A percentile compares a stretch with the other conserved stretches of the same genome.
phyloP scores from a whole-genome alignment of 1,284 basidiomycete genomes.

The Erythrobasidium hasegawianum region DNA sequence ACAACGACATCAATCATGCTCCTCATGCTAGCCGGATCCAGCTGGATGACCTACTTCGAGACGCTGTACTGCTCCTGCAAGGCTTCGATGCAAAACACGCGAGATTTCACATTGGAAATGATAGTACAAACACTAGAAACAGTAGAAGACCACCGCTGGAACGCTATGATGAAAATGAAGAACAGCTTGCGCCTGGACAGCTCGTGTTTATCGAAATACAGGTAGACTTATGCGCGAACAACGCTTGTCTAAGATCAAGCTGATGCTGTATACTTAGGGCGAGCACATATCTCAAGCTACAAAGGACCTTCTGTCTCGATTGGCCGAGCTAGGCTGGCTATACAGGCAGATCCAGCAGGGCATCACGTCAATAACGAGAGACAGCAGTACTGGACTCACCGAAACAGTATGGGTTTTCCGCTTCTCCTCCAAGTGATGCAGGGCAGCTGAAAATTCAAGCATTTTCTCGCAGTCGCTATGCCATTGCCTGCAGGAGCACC shows the following conservation, averaged over 20 bases:
- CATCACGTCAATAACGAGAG: neutral
- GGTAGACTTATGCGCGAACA: no score
- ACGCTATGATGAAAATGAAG: slow-evolving; percentile 14
- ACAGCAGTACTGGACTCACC: slow-evolving; percentile 35
- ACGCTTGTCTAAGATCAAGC: no score
- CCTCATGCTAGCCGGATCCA: no score
- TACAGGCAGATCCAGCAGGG: slow-evolving; percentile 53
- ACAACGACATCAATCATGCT: no score
- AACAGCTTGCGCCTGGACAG: slow-evolving; percentile 8
- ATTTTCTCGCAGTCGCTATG: slow-evolving; percentile 68
- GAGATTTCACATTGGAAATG: slow-evolving; percentile 58
- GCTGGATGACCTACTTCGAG: slow-evolving; percentile 66
- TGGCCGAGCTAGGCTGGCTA: slow-evolving; percentile 93
- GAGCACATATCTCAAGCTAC: slow-evolving; percentile 63
- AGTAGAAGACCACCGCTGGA: slow-evolving; percentile 25
- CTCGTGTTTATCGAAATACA: slow-evolving; percentile 3
- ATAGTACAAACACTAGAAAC: slow-evolving; percentile 45
- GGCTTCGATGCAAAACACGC: slow-evolving; percentile 94
- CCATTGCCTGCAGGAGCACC: slow-evolving; percentile 84
- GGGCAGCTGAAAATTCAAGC: no score
- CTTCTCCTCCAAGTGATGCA: no score
- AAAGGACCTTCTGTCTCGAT: slow-evolving; percentile 71
- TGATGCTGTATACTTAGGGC: no score
- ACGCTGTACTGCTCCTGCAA: slow-evolving; percentile 89
- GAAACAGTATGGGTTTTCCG: slow-evolving; percentile 40